Base-by-base conservation (phyloP, 2,329 filamentous ascomycete species). In the Penicillium vulpinum region DNA sequence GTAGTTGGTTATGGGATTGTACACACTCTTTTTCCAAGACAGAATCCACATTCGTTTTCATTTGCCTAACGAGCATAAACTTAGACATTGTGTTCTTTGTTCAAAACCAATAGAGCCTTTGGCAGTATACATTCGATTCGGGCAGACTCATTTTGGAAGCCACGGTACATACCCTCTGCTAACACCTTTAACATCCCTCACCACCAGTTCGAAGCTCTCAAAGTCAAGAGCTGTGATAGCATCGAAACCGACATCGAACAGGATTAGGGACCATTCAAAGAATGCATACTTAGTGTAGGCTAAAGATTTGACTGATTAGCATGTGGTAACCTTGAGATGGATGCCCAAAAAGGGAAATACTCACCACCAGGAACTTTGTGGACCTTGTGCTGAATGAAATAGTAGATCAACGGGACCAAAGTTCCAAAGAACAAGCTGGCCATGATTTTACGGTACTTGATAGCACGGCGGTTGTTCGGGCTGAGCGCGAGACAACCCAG, bases 101-200 rank as follows among this genome's bases (percentile, higher is more conserved):
- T 58, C 59, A 65, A 64, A 70, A 69, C 62, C 60, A 74, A 75
- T 73, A 71, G 74, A 75, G 68, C 62, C 67, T 68, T 67, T 70
- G 70, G 71, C 71, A 74, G 74, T 77, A 73, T 81, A 80, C 81
- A 80, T 79, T 84, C 82, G 66, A 62, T 57, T 59, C 57, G 57
- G 62, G 51, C 53, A 55, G 62, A 79, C 80, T 85, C 92, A 97
- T 81, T 86, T 91, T 67, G 93, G 93, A 84, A 97, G 92, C 89
- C 89, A 89, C 80, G 88, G 86, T 80, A 99, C 94, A 85, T 99
- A 99, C 94, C 93, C 92, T 90, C 93, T 92, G 82, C 90, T 94
- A 72, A 88, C 79, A 63, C 92, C 92, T 80, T 92, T 93, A 65
- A 92, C 84, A 79, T 97, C 93, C 80, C 86, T 91, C 63, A 99